phyloP scores from a whole-genome alignment of 495 filamentous ascomycete genomes.

The Apodospora peruviana region DNA sequence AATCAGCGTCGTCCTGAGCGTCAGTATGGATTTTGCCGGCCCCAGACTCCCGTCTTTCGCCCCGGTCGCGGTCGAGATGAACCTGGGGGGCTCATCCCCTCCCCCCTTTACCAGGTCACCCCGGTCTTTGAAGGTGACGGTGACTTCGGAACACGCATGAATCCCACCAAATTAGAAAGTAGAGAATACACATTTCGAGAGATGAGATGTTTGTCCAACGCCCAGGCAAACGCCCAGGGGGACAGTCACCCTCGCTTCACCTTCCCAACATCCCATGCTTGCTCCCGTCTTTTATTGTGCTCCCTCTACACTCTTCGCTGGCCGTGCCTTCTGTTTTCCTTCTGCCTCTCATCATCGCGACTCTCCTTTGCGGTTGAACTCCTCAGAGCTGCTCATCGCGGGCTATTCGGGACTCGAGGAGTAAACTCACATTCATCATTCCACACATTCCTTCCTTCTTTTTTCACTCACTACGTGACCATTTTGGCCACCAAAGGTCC shows the following conservation, averaged over 20 bases:
- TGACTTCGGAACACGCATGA: neutral
- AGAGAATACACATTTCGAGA: neutral
- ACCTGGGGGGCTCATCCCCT: neutral
- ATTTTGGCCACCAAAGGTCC: neutral
- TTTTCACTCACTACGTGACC: neutral
- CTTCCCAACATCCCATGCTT: neutral
- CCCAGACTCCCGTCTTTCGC: neutral
- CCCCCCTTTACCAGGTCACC: no score
- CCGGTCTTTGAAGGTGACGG: neutral
- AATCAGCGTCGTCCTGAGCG: neutral
- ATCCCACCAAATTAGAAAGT: neutral
- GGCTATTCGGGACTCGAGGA: conserved; percentile 17
- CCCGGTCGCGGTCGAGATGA: neutral
- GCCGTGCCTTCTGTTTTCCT: conserved; percentile 5
- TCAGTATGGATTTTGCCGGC: neutral
- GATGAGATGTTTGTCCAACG: neutral
- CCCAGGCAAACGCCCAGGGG: neutral
- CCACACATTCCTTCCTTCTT: neutral
- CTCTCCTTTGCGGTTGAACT: conserved; percentile 24
- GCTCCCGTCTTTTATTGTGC: conserved; percentile 11
- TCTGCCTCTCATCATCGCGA: conserved; percentile 9
- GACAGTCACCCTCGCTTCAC: neutral
- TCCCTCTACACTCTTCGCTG: conserved; percentile 9
- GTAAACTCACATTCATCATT: conserved; percentile 17
- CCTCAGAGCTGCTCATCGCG: conserved; percentile 18